Conservation (phyloP, 192 early-diverging fungal species). For the Backusella morwellensis region DNA sequence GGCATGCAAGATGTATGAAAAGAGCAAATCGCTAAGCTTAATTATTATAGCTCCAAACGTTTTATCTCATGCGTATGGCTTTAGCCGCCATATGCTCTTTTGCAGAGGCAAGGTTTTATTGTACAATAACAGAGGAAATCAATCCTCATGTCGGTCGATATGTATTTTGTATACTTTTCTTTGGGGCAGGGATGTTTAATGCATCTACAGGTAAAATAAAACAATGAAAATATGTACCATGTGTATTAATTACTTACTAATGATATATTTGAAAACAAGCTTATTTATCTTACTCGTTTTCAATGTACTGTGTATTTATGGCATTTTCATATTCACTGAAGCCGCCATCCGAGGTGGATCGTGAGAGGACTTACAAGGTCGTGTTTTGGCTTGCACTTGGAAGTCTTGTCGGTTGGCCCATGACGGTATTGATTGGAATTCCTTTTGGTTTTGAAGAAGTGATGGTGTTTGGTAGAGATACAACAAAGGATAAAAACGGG, state of each 20-base stretch:
- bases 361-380: constrained; percentile 49
- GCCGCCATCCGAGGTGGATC: constrained; percentile 42
- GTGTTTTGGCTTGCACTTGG: constrained; percentile 62
- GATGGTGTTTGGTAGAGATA: constrained; percentile 44
- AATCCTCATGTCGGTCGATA: constrained; percentile 65
- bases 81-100: constrained; percentile 51
- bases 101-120: constrained; percentile 67
- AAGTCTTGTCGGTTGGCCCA: constrained; percentile 83
- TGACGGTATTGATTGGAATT: constrained; percentile 66
- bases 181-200: constrained; percentile 85
- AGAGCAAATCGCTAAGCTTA: no score
- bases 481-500: constrained; percentile 25
- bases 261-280: constrained; percentile 40
- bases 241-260: background rate
- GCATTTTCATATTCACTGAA: constrained; percentile 68
- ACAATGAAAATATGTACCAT: background rate
- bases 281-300: constrained; percentile 86
- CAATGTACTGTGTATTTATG: constrained; percentile 81
- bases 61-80: constrained; percentile 67
- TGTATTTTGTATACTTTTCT: constrained; percentile 56
- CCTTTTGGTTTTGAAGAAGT: constrained; percentile 80
- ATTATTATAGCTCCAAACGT: constrained; percentile 54
- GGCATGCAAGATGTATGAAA: background rate
- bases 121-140: constrained; percentile 55
- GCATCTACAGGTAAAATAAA: constrained; percentile 60